These are phyloP conservation scores for Bacterosira constricta DNA, from an alignment of 108 stramenopile genomes.

Conservation along the genomic window DNA sequence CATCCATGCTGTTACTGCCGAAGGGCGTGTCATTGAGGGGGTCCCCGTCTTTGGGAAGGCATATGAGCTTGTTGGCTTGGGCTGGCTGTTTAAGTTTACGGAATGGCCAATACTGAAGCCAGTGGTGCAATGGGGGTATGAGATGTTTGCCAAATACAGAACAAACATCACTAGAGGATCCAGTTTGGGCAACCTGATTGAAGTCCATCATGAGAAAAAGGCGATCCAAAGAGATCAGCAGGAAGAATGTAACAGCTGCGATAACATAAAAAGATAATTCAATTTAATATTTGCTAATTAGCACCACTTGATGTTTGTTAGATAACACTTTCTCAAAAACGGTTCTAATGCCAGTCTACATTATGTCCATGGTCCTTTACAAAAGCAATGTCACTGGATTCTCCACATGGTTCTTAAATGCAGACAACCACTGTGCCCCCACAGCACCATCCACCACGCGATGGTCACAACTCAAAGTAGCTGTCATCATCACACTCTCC, in stretches of 20 bases:
- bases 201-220: conserved; percentile 43
- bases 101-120: conserved; percentile 34
- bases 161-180: conserved; percentile 55
- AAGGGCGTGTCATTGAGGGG: conserved; percentile 52
- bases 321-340: too few species aligned
- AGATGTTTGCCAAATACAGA: conserved; percentile 57
- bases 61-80: conserved; percentile 55
- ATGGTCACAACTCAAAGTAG: conserved; percentile 97
- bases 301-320: too few species aligned
- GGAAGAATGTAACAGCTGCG: background rate
- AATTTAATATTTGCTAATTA: too few species aligned
- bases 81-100: conserved; percentile 54
- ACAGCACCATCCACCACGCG: conserved; percentile 99
- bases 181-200: conserved; percentile 42
- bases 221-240: background rate
- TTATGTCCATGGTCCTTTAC: conserved; percentile 23
- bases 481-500: conserved; percentile 90
- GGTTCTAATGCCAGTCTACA: too few species aligned
- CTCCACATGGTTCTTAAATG: conserved; percentile 92
- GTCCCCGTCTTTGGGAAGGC: conserved; percentile 57
- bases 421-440: conserved; percentile 93
- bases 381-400: conserved; percentile 77
- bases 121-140: conserved; percentile 44
- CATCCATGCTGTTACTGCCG: conserved; percentile 55
- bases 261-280: background rate